These are phyloP conservation scores for Rosa persica DNA, from an alignment of 306 rosid genomes.

Conservation along the genomic window DNA sequence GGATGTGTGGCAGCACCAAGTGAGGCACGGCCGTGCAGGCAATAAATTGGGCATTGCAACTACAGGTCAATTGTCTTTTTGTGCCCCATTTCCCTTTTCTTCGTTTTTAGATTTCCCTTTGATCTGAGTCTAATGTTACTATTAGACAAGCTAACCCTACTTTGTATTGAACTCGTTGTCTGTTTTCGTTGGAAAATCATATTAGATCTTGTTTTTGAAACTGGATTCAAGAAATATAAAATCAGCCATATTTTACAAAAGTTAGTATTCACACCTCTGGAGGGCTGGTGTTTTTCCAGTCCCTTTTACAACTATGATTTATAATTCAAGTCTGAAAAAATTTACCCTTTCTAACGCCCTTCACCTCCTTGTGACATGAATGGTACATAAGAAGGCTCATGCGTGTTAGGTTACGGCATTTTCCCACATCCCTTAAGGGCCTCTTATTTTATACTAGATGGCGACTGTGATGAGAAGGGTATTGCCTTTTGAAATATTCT, in stretches of 20 bases:
- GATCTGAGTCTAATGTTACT: slow-evolving; percentile 9
- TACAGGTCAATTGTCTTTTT: background rate
- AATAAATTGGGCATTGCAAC: slow-evolving; percentile 11
- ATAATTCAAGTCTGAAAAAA: slow-evolving; percentile 28
- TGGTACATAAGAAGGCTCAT: slow-evolving; percentile 11
- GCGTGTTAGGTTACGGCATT: slow-evolving; percentile 27
- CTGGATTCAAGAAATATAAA: slow-evolving; percentile 26
- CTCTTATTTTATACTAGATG: slow-evolving; percentile 21
- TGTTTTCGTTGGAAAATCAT: slow-evolving; percentile 3
- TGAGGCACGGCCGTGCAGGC: background rate
- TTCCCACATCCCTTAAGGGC: slow-evolving; percentile 26
- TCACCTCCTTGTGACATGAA: slow-evolving; percentile 28
- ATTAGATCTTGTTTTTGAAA: slow-evolving; percentile 18
- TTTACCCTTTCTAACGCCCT: slow-evolving; percentile 26
- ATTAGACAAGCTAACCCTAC: background rate
- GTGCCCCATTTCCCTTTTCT: background rate
- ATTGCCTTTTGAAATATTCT: slow-evolving; percentile 73
- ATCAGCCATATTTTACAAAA: slow-evolving; percentile 28
- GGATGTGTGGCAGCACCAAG: background rate
- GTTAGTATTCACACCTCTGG: slow-evolving; percentile 40
- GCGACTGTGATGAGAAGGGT: slow-evolving; percentile 43
- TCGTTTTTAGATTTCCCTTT: background rate
- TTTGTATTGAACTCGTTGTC: background rate
- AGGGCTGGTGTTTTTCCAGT: slow-evolving; percentile 24
- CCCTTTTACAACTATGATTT: slow-evolving; percentile 26